A percentile compares a stretch with the other conserved stretches of the same genome.
phyloP scores from a whole-genome alignment of 2,329 filamentous ascomycete species.

The Colletotrichum falcatum region DNA sequence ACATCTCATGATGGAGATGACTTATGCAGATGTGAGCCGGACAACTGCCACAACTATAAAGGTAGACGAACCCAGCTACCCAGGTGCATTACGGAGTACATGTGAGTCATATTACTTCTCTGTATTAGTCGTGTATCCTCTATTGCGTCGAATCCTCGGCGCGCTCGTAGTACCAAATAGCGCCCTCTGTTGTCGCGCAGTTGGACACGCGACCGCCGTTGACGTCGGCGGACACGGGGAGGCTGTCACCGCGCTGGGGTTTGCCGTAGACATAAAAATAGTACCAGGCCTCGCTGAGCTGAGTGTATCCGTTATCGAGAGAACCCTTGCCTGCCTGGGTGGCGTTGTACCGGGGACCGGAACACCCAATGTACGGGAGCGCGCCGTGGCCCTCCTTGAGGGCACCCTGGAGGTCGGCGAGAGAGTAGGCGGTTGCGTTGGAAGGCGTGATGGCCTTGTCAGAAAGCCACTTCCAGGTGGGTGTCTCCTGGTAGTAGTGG shows the following conservation, averaged over 20 bases:
- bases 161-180: conserved; percentile 67
- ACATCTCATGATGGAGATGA: background rate
- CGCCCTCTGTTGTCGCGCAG: conserved; percentile 66
- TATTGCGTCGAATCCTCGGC: conserved; percentile 46
- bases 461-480: conserved; percentile 71
- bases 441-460: conserved; percentile 66
- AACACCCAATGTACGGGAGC: conserved; percentile 71
- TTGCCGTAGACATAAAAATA: conserved; percentile 71
- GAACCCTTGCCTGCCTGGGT: conserved; percentile 67
- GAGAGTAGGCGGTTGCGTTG: conserved; percentile 68
- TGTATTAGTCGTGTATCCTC: background rate
- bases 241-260: conserved; percentile 63
- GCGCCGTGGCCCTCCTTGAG: conserved; percentile 64
- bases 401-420: conserved; percentile 63
- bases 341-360: conserved; percentile 69
- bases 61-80: background rate
- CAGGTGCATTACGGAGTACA: background rate
- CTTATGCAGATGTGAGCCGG: background rate
- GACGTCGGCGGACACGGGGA: conserved; percentile 57
- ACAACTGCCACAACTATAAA: background rate
- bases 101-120: background rate
- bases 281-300: conserved; percentile 74
- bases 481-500: conserved; percentile 67
- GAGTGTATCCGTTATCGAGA: conserved; percentile 67
- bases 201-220: conserved; percentile 63